These are phyloP conservation scores for Sporothrix euskadiensis DNA, from an alignment of 2,329 filamentous ascomycete species.

Conservation along the genomic window DNA sequence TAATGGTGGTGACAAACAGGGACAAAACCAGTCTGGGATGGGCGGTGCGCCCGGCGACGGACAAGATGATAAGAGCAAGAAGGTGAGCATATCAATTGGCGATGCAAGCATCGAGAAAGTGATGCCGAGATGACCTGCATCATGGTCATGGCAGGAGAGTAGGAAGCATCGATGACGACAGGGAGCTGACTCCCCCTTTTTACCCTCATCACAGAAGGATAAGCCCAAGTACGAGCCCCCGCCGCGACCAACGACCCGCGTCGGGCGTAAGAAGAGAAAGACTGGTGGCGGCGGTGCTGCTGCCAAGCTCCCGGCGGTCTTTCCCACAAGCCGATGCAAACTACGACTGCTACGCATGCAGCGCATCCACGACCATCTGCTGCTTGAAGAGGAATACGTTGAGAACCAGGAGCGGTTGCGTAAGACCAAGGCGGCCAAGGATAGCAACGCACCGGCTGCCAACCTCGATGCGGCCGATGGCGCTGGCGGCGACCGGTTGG, in stretches of 20 bases:
- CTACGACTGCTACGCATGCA: constrained; percentile 96
- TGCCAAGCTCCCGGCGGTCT: constrained; percentile 91
- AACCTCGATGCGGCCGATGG: constrained; percentile 63
- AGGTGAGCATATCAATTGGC: constrained; percentile 56
- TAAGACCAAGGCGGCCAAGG: constrained; percentile 82
- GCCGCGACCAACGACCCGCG: constrained; percentile 91
- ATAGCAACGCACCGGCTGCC: constrained; percentile 62
- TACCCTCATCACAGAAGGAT: constrained; percentile 72
- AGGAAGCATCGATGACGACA: background rate
- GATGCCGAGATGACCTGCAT: background rate
- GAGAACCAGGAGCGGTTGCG: constrained; percentile 97
- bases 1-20: constrained; percentile 50
- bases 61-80: constrained; percentile 89
- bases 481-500: constrained; percentile 71
- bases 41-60: constrained; percentile 69
- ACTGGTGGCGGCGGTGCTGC: constrained; percentile 88
- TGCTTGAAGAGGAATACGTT: constrained; percentile 97
- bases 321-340: constrained; percentile 96
- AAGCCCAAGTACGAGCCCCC: constrained; percentile 99
- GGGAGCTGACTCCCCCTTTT: constrained; percentile 12
- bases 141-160: background rate
- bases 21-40: constrained; percentile 85
- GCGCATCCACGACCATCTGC: constrained; percentile 92
- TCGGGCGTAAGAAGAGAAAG: constrained; percentile 99
- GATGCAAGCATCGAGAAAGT: background rate